A percentile compares a stretch with the other conserved stretches of the same genome.
These are phyloP conservation scores for Flaveria sonorensis DNA, from an alignment of 129 eudicot genomes.

Conservation along the genomic window DNA sequence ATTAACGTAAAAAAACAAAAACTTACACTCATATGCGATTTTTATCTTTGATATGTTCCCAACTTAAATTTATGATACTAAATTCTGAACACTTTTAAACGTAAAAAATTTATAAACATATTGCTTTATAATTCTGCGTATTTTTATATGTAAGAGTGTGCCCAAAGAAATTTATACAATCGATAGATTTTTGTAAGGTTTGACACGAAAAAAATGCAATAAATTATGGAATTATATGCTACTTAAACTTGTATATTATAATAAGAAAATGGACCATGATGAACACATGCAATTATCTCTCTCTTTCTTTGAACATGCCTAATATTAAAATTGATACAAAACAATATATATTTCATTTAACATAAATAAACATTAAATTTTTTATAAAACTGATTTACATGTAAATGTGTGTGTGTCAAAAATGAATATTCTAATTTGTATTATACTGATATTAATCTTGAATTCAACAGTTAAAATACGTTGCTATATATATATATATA, in stretches of 20 bases:
- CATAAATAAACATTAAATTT: neutral
- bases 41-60: too few species aligned
- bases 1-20: too few species aligned
- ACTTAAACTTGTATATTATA: neutral
- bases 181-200: neutral
- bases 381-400: neutral
- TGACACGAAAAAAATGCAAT: neutral
- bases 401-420: neutral
- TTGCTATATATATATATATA: too few species aligned
- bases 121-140: too few species aligned
- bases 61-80: too few species aligned
- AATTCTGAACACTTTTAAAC: too few species aligned
- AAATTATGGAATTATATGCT: neutral
- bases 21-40: too few species aligned
- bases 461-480: neutral
- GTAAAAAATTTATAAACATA: too few species aligned
- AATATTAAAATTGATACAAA: constrained; percentile 15
- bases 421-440: neutral
- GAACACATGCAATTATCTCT: constrained; percentile 28
- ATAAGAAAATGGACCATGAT: constrained; percentile 27
- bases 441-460: neutral
- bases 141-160: too few species aligned
- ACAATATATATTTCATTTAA: neutral
- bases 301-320: constrained; percentile 18
- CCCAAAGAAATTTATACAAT: neutral